Conservation (phyloP, 345 rosid species). For the Boechera divaricarpa region DNA sequence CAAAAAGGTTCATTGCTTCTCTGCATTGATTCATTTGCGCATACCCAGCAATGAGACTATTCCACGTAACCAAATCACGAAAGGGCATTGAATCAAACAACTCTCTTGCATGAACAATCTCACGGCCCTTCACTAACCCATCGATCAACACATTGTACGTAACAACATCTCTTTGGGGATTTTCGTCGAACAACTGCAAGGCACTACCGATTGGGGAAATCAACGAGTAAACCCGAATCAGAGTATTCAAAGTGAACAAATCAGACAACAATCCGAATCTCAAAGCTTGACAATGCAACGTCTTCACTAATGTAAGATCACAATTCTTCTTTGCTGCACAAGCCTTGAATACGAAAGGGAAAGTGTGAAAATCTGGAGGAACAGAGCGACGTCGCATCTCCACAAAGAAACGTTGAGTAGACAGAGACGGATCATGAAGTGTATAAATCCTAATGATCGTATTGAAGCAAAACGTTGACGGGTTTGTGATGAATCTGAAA, state of each 20-base stretch:
- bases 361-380: slow-evolving; percentile 64
- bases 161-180: slow-evolving; percentile 58
- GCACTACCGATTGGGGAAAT: slow-evolving; percentile 43
- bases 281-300: slow-evolving; percentile 61
- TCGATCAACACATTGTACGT: slow-evolving; percentile 68
- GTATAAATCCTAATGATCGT: slow-evolving; percentile 56
- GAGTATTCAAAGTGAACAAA: slow-evolving; percentile 59
- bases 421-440: slow-evolving; percentile 56
- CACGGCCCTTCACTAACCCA: slow-evolving; percentile 61
- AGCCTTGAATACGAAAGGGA: slow-evolving; percentile 72
- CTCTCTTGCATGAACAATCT: slow-evolving; percentile 52
- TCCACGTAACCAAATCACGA: slow-evolving; percentile 74
- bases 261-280: slow-evolving; percentile 61
- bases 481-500: slow-evolving; percentile 54
- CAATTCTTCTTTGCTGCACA: slow-evolving; percentile 51
- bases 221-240: slow-evolving; percentile 47
- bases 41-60: slow-evolving; percentile 68
- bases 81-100: slow-evolving; percentile 64
- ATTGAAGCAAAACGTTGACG: slow-evolving; percentile 67
- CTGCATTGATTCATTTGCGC: slow-evolving; percentile 49
- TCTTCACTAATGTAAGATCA: slow-evolving; percentile 36
- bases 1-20: slow-evolving; percentile 59
- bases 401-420: slow-evolving; percentile 58
- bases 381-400: slow-evolving; percentile 62
- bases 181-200: slow-evolving; percentile 56